Base-by-base conservation (phyloP, 495 filamentous ascomycete genomes). In the Tuber melanosporum region DNA sequence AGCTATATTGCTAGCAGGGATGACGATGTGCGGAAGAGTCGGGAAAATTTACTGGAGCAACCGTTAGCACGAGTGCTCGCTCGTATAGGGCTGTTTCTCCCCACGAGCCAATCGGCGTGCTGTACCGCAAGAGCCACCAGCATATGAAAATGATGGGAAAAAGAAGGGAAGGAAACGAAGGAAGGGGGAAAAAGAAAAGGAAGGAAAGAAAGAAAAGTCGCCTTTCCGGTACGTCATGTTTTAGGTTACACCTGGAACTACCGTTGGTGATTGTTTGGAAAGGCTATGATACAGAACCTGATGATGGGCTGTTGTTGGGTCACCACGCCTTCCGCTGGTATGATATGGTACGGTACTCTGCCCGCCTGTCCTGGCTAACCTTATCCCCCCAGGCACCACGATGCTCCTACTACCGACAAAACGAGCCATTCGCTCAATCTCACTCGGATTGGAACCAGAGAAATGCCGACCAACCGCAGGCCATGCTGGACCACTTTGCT, bases 131-230 rank as follows among this genome's bases (percentile, higher is more conserved):
- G 62, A 45, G 26, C 71, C 49, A 47, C 36, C 75, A 73, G 57
- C 32, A 73, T 66, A 73, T 73, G 62, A 73, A 76, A 57, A 41
- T 41, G 39, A 41, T 41, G 39, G 39, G 39, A 5, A 41, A 41
- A 41, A 41, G 39, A 41, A 41, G 32, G 32, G 32, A 32, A 32
- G 32, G 32, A 32, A 32, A 32, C 32, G 32, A 32, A 32, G 39
- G 39, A 41, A 41, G 39, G 39, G 39, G 39, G 39, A 41, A 41
- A 41, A 41, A 41, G 32, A 44, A 71, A 75, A 74, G 42, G 39
- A 22, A 10, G 15, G 15, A 19, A 5, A 15, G 6, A 49, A 36
- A 14, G 71, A 57, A 69, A 43, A 69, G 12, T 41, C 39, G 72
- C 39, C 39, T 45, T 36, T 45, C 42, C 44, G 36, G 72, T 36